A percentile compares a stretch with the other conserved stretches of the same genome.
Conservation (phyloP, 768 basidiomycete genomes). For the Termitomyces sp. region DNA sequence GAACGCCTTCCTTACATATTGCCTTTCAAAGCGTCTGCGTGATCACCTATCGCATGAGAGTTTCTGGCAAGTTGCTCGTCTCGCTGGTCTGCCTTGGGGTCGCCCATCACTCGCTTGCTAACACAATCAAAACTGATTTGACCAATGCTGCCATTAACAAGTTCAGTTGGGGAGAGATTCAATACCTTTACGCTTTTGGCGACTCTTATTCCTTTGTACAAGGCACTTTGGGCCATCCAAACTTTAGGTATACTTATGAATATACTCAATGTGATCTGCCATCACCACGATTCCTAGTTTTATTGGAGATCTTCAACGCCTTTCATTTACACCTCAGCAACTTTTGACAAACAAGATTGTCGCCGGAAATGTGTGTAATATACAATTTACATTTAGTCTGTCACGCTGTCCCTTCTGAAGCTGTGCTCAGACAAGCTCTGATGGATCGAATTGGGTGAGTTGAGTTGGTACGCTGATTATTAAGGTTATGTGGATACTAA, state of each 20-base stretch:
- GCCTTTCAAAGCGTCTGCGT: background rate
- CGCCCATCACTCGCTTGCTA: background rate
- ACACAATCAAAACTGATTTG: background rate
- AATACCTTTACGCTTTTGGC: slow-evolving; percentile 47
- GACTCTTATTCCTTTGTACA: slow-evolving; percentile 54
- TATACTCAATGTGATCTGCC: background rate
- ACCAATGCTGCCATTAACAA: background rate
- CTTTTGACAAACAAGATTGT: slow-evolving; percentile 36
- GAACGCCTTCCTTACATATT: background rate
- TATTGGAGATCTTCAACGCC: slow-evolving; percentile 39
- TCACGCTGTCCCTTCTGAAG: background rate
- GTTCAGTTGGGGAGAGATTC: slow-evolving; percentile 39
- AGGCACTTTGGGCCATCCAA: slow-evolving; percentile 40
- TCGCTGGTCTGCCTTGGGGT: background rate
- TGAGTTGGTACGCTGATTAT: background rate
- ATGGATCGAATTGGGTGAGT: slow-evolving; percentile 2
- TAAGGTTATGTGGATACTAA: background rate
- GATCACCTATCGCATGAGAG: background rate
- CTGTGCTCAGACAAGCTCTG: background rate
- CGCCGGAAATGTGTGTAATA: background rate
- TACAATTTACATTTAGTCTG: background rate
- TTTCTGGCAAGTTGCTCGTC: background rate
- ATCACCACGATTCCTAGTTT: slow-evolving; percentile 26
- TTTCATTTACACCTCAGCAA: slow-evolving; percentile 35
- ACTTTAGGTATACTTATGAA: slow-evolving; percentile 35